Conservation (phyloP, 495 filamentous ascomycete genomes). For the Staphylotrichum tortipilum region DNA sequence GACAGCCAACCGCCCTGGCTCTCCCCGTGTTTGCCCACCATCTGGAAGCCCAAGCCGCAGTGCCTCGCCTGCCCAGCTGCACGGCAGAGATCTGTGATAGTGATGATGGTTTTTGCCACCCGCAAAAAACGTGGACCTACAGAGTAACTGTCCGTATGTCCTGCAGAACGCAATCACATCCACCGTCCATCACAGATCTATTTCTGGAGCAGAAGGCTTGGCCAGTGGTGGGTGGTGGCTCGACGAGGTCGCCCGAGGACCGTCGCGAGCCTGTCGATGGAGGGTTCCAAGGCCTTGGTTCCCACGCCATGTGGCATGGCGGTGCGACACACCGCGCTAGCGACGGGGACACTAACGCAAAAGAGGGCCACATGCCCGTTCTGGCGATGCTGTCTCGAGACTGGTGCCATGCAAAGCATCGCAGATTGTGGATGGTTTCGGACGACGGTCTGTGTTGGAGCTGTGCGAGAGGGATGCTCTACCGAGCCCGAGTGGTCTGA, state of each 20-base stretch:
- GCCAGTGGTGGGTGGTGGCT: background rate
- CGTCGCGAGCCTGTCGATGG: too few species aligned
- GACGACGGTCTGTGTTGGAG: too few species aligned
- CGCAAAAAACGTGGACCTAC: too few species aligned
- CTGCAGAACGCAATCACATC: background rate
- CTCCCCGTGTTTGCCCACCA: too few species aligned
- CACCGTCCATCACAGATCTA: background rate
- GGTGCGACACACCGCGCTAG: background rate
- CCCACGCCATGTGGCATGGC: conserved; percentile 6
- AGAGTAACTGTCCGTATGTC: too few species aligned
- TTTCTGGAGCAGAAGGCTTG: background rate
- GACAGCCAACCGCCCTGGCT: too few species aligned
- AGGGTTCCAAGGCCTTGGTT: conserved; percentile 12
- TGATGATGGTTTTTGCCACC: conserved; percentile 13
- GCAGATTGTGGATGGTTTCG: too few species aligned
- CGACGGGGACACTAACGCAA: background rate
- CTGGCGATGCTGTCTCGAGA: background rate
- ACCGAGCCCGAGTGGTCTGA: too few species aligned
- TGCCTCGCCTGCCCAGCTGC: background rate
- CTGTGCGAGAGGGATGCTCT: too few species aligned
- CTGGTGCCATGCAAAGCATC: too few species aligned
- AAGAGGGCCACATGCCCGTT: background rate
- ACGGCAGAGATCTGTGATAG: conserved; percentile 9
- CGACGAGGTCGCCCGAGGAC: too few species aligned
- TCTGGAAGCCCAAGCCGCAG: too few species aligned